Evolutionary conservation across 495 filamentous ascomycete genomes (phyloP).

Genomic region (Chaetomidium leptoderma): DNA sequence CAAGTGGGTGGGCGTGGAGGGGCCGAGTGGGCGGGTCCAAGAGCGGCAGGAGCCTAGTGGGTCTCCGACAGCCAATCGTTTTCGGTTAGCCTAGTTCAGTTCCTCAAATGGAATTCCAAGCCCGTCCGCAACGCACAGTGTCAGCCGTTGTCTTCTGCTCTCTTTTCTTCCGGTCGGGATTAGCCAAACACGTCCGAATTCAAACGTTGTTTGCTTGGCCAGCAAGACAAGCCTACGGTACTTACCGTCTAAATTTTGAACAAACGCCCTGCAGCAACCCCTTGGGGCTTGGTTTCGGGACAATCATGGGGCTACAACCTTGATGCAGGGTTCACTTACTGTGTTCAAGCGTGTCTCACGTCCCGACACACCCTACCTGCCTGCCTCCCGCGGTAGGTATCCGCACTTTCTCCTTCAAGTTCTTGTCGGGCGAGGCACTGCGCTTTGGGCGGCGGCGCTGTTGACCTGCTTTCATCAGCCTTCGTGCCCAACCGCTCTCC

Average conservation of each 20-base stretch:
- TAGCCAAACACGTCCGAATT: neutral
- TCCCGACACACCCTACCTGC: too few species aligned
- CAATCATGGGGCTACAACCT: neutral
- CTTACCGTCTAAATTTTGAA: neutral
- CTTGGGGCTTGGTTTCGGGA: neutral
- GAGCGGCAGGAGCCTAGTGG: conserved; percentile 5
- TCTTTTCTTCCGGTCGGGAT: neutral
- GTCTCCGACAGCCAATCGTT: conserved; percentile 1
- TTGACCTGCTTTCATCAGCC: neutral
- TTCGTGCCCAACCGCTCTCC: neutral
- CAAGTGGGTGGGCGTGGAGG: neutral
- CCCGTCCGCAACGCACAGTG: too few species aligned
- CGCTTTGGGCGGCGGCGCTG: neutral
- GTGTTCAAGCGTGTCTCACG: neutral
- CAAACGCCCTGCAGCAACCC: neutral
- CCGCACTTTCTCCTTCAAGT: too few species aligned
- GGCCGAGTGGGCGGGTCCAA: neutral
- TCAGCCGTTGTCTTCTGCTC: neutral
- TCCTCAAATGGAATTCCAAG: neutral
- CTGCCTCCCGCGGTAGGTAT: too few species aligned
- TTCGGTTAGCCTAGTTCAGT: neutral
- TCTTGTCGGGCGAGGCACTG: neutral
- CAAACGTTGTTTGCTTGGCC: neutral
- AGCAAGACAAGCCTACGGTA: neutral
- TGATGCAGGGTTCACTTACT: neutral